A percentile compares a stretch with the other conserved stretches of the same genome.
phyloP scores from a whole-genome alignment of 2,329 filamentous ascomycete species.

The Rachicladosporium sp. region DNA sequence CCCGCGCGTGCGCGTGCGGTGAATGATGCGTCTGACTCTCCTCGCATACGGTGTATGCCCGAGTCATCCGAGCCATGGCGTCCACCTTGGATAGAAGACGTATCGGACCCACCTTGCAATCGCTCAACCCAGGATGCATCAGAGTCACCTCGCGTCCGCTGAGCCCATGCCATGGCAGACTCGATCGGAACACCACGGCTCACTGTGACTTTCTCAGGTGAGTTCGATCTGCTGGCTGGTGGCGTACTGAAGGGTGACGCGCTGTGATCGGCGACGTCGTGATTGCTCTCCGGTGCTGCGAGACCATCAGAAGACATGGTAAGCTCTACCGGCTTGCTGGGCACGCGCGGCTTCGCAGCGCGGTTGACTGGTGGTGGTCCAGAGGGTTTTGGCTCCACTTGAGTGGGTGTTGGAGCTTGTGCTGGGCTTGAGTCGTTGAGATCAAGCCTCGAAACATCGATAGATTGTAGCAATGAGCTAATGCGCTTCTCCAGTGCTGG shows the following conservation, averaged over 20 bases:
- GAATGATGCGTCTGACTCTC: constrained; percentile 17
- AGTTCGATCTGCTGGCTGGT: constrained; percentile 57
- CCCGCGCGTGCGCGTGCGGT: constrained; percentile 15
- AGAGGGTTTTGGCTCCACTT: constrained; percentile 19
- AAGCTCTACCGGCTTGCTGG: constrained; percentile 20
- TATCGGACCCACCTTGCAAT: constrained; percentile 13
- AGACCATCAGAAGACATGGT: constrained; percentile 14
- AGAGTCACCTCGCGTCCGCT: constrained; percentile 7
- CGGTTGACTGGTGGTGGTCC: constrained; percentile 67
- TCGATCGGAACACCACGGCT: neutral
- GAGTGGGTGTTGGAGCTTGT: constrained; percentile 2
- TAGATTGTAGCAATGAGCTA: constrained; percentile 17
- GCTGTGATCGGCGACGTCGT: constrained; percentile 29
- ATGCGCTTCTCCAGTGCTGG: constrained; percentile 29
- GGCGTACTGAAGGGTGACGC: constrained; percentile 79
- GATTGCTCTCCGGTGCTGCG: constrained; percentile 30
- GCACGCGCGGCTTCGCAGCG: constrained; percentile 62
- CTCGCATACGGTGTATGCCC: constrained; percentile 14
- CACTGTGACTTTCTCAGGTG: constrained; percentile 13
- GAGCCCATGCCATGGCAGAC: neutral
- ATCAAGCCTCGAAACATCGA: too few relatives aligned
- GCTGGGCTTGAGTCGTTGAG: constrained; percentile 1
- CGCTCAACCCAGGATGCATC: constrained; percentile 17
- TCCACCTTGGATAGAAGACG: constrained; percentile 7
- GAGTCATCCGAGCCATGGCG: constrained; percentile 12